A percentile compares a stretch with the other conserved stretches of the same genome.
phyloP scores from a whole-genome alignment of 2,329 filamentous ascomycete species.

The Fusarium siculi region DNA sequence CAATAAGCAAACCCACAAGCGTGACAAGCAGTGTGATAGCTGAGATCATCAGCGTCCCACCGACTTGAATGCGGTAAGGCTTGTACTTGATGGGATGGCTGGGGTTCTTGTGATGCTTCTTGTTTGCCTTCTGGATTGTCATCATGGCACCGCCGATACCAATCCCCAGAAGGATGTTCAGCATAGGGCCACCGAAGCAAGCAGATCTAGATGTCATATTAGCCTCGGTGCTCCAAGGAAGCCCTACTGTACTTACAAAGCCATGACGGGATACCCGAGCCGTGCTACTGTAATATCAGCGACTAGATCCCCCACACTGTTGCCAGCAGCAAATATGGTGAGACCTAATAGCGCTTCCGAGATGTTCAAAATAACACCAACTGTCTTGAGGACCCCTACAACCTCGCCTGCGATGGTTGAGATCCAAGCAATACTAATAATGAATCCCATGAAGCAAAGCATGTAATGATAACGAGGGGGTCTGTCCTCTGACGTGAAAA shows the following conservation, averaged over 20 bases:
- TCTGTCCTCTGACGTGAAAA: conserved; percentile 73
- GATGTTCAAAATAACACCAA: conserved; percentile 92
- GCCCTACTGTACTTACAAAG: conserved; percentile 64
- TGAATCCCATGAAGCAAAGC: conserved; percentile 89
- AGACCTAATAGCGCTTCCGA: conserved; percentile 94
- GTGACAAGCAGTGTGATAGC: conserved; percentile 86
- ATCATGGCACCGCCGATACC: conserved; percentile 92
- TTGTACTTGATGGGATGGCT: conserved; percentile 72
- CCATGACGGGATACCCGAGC: conserved; percentile 97
- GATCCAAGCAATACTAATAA: conserved; percentile 95
- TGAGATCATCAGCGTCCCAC: conserved; percentile 85
- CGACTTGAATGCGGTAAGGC: conserved; percentile 85
- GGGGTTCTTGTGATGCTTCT: conserved; percentile 74
- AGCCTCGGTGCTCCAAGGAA: not conserved
- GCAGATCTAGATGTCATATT: conserved; percentile 67
- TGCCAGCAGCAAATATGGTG: conserved; percentile 96
- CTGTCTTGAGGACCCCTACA: conserved; percentile 90
- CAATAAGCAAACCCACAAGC: conserved; percentile 78
- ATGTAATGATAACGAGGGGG: conserved; percentile 80
- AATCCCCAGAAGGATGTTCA: conserved; percentile 95
- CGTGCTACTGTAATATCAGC: conserved; percentile 94
- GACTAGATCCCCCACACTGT: conserved; percentile 92
- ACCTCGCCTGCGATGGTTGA: conserved; percentile 96
- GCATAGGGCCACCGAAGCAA: conserved; percentile 97
- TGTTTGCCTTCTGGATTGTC: conserved; percentile 76